Evolutionary conservation across 805 yeast species (phyloP).

Genomic region (Kazachstania bromeliacearum): DNA sequence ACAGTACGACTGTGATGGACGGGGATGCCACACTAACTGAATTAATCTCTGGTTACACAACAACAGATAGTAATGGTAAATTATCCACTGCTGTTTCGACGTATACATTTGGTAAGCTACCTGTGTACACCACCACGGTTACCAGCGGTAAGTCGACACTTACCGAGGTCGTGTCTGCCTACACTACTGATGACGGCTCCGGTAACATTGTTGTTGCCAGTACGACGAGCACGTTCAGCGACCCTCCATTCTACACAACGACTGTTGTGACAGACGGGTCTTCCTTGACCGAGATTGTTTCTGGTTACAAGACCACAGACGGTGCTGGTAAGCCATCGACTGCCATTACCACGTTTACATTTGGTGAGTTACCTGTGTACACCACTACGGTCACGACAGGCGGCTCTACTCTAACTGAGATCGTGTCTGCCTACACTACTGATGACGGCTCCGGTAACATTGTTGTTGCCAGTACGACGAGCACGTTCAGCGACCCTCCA

Average conservation of each 20-base stretch:
- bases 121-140: neutral
- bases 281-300: neutral
- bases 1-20: neutral
- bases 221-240: neutral
- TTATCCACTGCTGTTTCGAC: neutral
- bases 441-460: neutral
- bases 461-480: neutral
- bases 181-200: neutral
- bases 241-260: neutral
- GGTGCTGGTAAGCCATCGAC: neutral
- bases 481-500: too few species aligned
- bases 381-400: conserved; percentile 1
- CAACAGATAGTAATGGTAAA: neutral
- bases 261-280: neutral
- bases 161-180: neutral
- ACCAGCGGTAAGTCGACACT: neutral
- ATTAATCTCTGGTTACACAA: neutral
- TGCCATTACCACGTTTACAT: neutral
- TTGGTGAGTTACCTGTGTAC: neutral
- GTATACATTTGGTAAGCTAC: neutral
- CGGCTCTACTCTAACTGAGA: neutral
- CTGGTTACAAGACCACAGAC: neutral
- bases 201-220: neutral
- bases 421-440: neutral
- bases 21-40: neutral